Percentiles rank a stretch among this genome's conserved stretches.
phyloP scores from a whole-genome alignment of 2,329 filamentous ascomycete species.

The Mycocentrospora acerina region DNA sequence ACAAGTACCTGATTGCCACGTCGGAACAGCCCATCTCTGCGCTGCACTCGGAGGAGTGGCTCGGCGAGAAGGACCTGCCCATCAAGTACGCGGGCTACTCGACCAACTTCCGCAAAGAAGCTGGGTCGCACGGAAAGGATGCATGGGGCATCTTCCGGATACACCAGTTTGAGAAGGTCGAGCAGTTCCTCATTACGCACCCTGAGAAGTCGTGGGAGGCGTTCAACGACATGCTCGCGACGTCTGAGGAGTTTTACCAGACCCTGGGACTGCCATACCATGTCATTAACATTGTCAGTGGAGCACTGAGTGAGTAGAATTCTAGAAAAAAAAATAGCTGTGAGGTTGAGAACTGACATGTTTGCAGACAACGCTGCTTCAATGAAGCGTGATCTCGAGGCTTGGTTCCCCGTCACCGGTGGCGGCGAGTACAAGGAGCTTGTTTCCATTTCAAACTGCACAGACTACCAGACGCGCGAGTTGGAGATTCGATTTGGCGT shows the following conservation, averaged over 20 bases:
- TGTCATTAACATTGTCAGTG: conserved; percentile 92
- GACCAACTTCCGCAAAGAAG: conserved; percentile 95
- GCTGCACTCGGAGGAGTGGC: conserved; percentile 91
- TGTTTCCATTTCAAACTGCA: conserved; percentile 97
- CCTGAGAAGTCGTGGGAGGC: conserved; percentile 84
- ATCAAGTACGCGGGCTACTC: conserved; percentile 88
- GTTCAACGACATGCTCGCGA: conserved; percentile 89
- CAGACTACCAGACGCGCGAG: conserved; percentile 92
- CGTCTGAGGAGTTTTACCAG: conserved; percentile 94
- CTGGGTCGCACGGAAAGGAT: conserved; percentile 86
- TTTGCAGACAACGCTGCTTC: conserved; percentile 46
- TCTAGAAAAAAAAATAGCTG: too few species aligned
- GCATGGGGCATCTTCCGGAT: conserved; percentile 98
- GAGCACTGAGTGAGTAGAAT: conserved; percentile 72
- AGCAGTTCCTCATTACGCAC: conserved; percentile 58
- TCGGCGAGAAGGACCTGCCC: conserved; percentile 79
- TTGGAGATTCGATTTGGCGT: conserved; percentile 89
- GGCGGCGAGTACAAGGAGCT: conserved; percentile 97
- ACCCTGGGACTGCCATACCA: conserved; percentile 86
- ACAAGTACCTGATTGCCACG: conserved; percentile 76
- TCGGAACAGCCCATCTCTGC: conserved; percentile 95
- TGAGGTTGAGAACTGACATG: too few species aligned
- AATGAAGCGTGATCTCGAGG: conserved; percentile 95
- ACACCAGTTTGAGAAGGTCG: conserved; percentile 84
- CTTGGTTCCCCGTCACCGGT: conserved; percentile 60